phyloP scores from a whole-genome alignment of 257 asterid species.

The Cordia subcordata region DNA sequence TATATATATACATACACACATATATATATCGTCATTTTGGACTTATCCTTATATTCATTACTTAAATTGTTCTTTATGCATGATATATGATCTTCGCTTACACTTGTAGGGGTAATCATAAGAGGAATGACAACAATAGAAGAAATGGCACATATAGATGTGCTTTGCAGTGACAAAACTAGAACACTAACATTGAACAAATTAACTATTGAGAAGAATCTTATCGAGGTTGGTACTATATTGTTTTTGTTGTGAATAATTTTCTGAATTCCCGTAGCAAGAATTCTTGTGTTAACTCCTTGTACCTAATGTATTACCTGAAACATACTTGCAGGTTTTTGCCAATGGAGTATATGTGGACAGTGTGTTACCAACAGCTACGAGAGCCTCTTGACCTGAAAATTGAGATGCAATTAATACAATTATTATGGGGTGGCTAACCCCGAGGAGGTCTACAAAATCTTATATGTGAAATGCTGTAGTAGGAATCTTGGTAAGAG shows the following conservation, averaged over 20 bases:
- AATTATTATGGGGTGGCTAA: conserved; percentile 73
- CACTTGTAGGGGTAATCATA: conserved; percentile 59
- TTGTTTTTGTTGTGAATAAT: not conserved
- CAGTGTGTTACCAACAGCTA: conserved; percentile 79
- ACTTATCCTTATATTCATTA: conserved; percentile 8
- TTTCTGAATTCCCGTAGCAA: not conserved
- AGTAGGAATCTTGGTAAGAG: too few relatives aligned
- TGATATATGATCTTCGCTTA: not conserved
- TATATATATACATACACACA: too few relatives aligned
- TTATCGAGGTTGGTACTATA: conserved; percentile 46
- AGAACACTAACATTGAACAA: conserved; percentile 82
- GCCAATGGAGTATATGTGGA: conserved; percentile 62
- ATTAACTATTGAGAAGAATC: conserved; percentile 60
- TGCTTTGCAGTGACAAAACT: conserved; percentile 84
- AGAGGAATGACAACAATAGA: conserved; percentile 92
- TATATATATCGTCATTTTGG: not conserved
- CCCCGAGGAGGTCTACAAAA: conserved; percentile 54
- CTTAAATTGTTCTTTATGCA: conserved; percentile 4
- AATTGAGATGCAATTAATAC: conserved; percentile 86
- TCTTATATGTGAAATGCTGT: too few relatives aligned
- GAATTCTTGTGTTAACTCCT: conserved; percentile 1
- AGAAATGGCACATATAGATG: conserved; percentile 95
- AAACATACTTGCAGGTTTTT: conserved; percentile 23
- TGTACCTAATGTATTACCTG: not conserved
- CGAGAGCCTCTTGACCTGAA: conserved; percentile 81